Evolutionary conservation across 306 rosid genomes (phyloP).

Genomic region (Quillaja saponaria): DNA sequence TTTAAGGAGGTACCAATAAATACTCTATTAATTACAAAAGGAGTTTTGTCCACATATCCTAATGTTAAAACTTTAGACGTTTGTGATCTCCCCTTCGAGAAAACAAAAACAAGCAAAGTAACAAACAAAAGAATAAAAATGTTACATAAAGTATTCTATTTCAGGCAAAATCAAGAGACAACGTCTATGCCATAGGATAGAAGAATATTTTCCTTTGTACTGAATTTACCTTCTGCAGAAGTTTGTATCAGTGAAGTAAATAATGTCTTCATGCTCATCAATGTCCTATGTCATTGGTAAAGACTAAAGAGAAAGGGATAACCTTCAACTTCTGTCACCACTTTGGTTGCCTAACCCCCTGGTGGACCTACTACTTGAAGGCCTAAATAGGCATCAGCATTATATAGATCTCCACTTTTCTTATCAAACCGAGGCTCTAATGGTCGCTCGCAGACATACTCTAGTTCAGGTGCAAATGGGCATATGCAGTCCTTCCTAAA

Average conservation of each 20-base stretch:
- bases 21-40: constrained; percentile 17
- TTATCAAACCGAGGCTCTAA: constrained; percentile 72
- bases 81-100: too few species aligned
- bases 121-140: too few species aligned
- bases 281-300: constrained; percentile 87
- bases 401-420: constrained; percentile 77
- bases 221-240: constrained; percentile 75
- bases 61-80: too few species aligned
- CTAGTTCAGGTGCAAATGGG: constrained; percentile 82
- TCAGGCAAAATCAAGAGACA: background rate
- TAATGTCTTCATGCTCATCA: constrained; percentile 61
- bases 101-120: too few species aligned
- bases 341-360: constrained; percentile 78
- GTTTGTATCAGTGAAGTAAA: constrained; percentile 70
- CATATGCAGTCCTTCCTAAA: constrained; percentile 64
- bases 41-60: background rate
- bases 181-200: background rate
- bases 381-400: constrained; percentile 91
- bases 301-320: constrained; percentile 59
- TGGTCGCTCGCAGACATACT: constrained; percentile 92
- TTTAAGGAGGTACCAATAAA: background rate
- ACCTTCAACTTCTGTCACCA: constrained; percentile 72
- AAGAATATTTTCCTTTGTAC: background rate
- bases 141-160: background rate
- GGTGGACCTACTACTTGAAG: constrained; percentile 76